Evolutionary conservation across 345 rosid species (phyloP).

Genomic region (Mercurialis annua): DNA sequence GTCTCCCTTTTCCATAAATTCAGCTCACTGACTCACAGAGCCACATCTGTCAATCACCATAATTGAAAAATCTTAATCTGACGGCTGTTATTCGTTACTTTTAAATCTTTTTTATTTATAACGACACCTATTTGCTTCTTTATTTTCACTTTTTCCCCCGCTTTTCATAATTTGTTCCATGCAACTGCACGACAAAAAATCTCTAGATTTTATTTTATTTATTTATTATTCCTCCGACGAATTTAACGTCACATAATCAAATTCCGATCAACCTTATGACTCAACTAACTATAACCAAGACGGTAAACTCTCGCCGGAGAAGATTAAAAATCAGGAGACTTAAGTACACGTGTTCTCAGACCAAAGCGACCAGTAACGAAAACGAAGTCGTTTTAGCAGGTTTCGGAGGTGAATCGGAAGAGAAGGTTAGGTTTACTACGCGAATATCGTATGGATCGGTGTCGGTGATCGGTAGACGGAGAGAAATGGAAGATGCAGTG

Average conservation of each 20-base stretch:
- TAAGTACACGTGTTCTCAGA: constrained; percentile 28
- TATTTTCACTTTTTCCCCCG: neutral
- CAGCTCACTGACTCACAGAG: constrained; percentile 9
- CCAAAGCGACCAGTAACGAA: constrained; percentile 9
- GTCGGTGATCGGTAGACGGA: constrained; percentile 61
- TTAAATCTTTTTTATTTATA: neutral
- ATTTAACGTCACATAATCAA: constrained; percentile 16
- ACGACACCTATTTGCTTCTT: neutral
- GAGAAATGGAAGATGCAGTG: constrained; percentile 67
- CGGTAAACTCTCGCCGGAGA: constrained; percentile 32
- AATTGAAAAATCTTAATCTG: constrained; percentile 6
- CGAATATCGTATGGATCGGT: constrained; percentile 37
- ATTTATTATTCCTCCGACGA: neutral
- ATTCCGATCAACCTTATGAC: constrained; percentile 11
- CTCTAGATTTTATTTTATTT: neutral
- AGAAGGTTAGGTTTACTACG: neutral
- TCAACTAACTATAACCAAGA: constrained; percentile 15
- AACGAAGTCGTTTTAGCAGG: constrained; percentile 26
- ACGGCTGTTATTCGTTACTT: constrained; percentile 27
- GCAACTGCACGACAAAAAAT: constrained; percentile 13
- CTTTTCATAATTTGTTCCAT: constrained; percentile 14
- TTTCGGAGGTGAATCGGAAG: constrained; percentile 5
- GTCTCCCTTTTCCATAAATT: constrained; percentile 11
- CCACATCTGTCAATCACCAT: constrained; percentile 40
- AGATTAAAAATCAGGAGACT: constrained; percentile 29